These are phyloP conservation scores for Porphyrellus cyaneotinctus DNA, from an alignment of 768 basidiomycete species.

Conservation along the genomic window DNA sequence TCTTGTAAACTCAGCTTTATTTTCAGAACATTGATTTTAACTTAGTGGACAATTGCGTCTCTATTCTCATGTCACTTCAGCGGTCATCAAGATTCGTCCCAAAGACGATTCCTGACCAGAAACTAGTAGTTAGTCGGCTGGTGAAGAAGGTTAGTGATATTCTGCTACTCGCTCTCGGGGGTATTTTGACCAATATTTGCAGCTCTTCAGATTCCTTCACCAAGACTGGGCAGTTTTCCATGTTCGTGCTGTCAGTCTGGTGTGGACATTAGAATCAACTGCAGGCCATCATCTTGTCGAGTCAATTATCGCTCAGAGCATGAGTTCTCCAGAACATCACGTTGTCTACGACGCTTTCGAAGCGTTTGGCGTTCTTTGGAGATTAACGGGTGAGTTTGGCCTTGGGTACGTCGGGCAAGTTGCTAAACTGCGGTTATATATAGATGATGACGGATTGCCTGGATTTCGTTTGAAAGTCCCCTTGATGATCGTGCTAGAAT, in stretches of 20 bases:
- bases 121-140: slow-evolving; percentile 55
- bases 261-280: slow-evolving; percentile 72
- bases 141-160: slow-evolving; percentile 41
- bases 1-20: slow-evolving; percentile 3
- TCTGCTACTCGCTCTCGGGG: not conserved
- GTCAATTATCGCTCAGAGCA: slow-evolving; percentile 68
- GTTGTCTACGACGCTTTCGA: slow-evolving; percentile 63
- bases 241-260: slow-evolving; percentile 69
- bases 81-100: slow-evolving; percentile 49
- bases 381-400: slow-evolving; percentile 62
- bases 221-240: slow-evolving; percentile 70
- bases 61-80: slow-evolving; percentile 53
- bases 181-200: slow-evolving; percentile 13
- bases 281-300: slow-evolving; percentile 64
- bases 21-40: slow-evolving; percentile 49
- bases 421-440: slow-evolving; percentile 1
- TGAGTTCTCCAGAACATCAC: slow-evolving; percentile 51
- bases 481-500: slow-evolving; percentile 83
- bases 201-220: slow-evolving; percentile 73
- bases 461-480: slow-evolving; percentile 83
- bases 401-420: not conserved
- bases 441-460: slow-evolving; percentile 79
- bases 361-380: slow-evolving; percentile 91
- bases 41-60: slow-evolving; percentile 59
- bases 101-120: slow-evolving; percentile 49